These are phyloP conservation scores for Rhizopogon salebrosus DNA, from an alignment of 768 basidiomycete genomes.

Conservation along the genomic window DNA sequence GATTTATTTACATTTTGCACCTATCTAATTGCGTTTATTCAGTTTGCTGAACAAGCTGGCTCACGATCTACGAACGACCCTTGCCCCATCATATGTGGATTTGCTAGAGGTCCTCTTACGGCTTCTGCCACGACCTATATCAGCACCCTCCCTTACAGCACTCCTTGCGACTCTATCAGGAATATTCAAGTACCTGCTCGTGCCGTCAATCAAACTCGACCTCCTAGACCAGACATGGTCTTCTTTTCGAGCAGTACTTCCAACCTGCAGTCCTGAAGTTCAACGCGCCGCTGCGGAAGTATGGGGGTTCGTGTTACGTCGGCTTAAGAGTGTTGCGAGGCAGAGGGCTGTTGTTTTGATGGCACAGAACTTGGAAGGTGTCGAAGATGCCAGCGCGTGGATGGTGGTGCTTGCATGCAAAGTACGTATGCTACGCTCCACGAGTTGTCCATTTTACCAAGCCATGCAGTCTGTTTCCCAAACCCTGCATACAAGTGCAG, in stretches of 20 bases:
- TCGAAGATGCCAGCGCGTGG: slow-evolving; percentile 70
- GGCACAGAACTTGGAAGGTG: slow-evolving; percentile 39
- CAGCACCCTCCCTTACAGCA: slow-evolving; percentile 52
- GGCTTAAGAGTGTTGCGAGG: slow-evolving; percentile 58
- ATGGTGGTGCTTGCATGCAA: slow-evolving; percentile 75
- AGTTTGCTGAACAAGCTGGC: slow-evolving; percentile 76
- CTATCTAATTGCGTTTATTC: slow-evolving; percentile 8
- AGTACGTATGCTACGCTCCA: slow-evolving; percentile 29
- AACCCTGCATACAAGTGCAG: slow-evolving; percentile 72
- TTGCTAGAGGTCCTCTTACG: slow-evolving; percentile 52
- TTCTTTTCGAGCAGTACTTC: slow-evolving; percentile 42
- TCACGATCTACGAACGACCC: slow-evolving; percentile 76
- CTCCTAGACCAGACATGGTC: slow-evolving; percentile 60
- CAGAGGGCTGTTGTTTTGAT: slow-evolving; percentile 54
- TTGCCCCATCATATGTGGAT: slow-evolving; percentile 56
- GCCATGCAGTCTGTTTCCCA: slow-evolving; percentile 68
- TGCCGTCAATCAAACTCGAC: slow-evolving; percentile 52
- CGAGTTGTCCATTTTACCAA: neutral
- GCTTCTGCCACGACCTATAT: slow-evolving; percentile 54
- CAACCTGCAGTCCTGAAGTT: slow-evolving; percentile 62
- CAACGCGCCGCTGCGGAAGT: slow-evolving; percentile 80
- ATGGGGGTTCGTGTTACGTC: slow-evolving; percentile 75
- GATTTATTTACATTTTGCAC: neutral
- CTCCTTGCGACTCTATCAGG: slow-evolving; percentile 65
- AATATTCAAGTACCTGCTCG: slow-evolving; percentile 68